A percentile compares a stretch with the other conserved stretches of the same genome.
Evolutionary conservation across 1,284 basidiomycete species (phyloP).

Genomic region (Ustilago sp.): DNA sequence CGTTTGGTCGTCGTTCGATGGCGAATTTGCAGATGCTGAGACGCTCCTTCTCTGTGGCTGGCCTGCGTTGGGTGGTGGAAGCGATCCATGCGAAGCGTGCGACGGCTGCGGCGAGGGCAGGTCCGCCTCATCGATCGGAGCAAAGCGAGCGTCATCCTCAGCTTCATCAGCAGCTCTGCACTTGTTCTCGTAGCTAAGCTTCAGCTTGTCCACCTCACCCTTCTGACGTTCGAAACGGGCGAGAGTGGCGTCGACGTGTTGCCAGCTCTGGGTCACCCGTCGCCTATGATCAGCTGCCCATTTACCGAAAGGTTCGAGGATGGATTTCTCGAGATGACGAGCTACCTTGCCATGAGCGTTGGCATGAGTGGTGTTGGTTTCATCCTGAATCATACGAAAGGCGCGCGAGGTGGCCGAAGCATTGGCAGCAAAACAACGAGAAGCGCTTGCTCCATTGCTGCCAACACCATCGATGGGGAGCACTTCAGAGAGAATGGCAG

Average conservation of each 20-base stretch:
- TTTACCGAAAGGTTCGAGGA: slow-evolving; percentile 61
- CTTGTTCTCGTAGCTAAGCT: slow-evolving; percentile 62
- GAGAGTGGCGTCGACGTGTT: slow-evolving; percentile 58
- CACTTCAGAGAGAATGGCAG: slow-evolving; percentile 43
- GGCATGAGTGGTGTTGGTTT: slow-evolving; percentile 51
- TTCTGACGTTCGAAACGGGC: slow-evolving; percentile 56
- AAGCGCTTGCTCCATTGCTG: slow-evolving; percentile 6
- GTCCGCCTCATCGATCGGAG: slow-evolving; percentile 48
- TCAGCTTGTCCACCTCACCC: slow-evolving; percentile 58
- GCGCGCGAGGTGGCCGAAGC: slow-evolving; percentile 48
- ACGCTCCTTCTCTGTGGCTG: slow-evolving; percentile 26
- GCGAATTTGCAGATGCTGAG: slow-evolving; percentile 18
- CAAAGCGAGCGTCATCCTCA: slow-evolving; percentile 67
- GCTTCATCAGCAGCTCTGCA: slow-evolving; percentile 67
- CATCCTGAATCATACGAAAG: slow-evolving; percentile 51
- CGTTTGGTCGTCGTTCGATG: slow-evolving; percentile 15
- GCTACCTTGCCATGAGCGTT: slow-evolving; percentile 58
- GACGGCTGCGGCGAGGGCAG: slow-evolving; percentile 15
- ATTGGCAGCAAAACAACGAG: slow-evolving; percentile 36
- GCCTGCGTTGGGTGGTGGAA: slow-evolving; percentile 9
- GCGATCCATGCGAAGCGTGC: slow-evolving; percentile 12
- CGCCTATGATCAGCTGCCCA: slow-evolving; percentile 60
- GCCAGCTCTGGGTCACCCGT: slow-evolving; percentile 61
- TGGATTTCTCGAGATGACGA: slow-evolving; percentile 50
- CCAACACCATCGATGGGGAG: slow-evolving; percentile 24